phyloP scores from a whole-genome alignment of 768 basidiomycete species.

The Dioszegia crocea region DNA sequence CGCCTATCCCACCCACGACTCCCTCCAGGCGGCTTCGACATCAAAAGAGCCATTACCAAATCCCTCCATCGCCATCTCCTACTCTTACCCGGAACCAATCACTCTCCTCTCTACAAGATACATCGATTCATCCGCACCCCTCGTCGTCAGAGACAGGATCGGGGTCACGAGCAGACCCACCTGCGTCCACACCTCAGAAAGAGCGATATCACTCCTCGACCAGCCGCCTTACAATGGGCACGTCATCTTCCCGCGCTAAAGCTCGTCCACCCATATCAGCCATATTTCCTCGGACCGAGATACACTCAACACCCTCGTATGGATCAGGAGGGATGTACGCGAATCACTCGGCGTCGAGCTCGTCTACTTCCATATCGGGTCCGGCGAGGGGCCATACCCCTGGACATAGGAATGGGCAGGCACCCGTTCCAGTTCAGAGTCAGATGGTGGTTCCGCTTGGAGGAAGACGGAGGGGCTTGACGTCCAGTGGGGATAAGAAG shows the following conservation, averaged over 20 bases:
- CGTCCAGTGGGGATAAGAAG: neutral
- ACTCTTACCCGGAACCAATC: slow-evolving; percentile 30
- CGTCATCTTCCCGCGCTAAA: slow-evolving; percentile 66
- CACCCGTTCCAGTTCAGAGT: neutral
- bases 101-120: slow-evolving; percentile 38
- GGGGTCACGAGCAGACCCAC: neutral
- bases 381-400: neutral
- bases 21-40: slow-evolving; percentile 35
- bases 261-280: slow-evolving; percentile 70
- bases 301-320: neutral
- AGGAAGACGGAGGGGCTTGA: neutral
- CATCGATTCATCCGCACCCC: slow-evolving; percentile 13
- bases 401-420: neutral
- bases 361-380: slow-evolving; percentile 2
- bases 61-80: slow-evolving; percentile 24
- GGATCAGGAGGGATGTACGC: neutral
- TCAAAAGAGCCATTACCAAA: slow-evolving; percentile 43
- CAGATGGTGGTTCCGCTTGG: slow-evolving; percentile 2
- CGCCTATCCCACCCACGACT: slow-evolving; percentile 15
- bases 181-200: slow-evolving; percentile 8
- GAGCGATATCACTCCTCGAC: slow-evolving; percentile 18
- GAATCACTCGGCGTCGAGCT: neutral
- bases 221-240: slow-evolving; percentile 70
- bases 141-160: neutral
- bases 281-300: slow-evolving; percentile 57